Evolutionary conservation across 257 asterid species (phyloP).

Genomic region (Przewalskia tangutica): DNA sequence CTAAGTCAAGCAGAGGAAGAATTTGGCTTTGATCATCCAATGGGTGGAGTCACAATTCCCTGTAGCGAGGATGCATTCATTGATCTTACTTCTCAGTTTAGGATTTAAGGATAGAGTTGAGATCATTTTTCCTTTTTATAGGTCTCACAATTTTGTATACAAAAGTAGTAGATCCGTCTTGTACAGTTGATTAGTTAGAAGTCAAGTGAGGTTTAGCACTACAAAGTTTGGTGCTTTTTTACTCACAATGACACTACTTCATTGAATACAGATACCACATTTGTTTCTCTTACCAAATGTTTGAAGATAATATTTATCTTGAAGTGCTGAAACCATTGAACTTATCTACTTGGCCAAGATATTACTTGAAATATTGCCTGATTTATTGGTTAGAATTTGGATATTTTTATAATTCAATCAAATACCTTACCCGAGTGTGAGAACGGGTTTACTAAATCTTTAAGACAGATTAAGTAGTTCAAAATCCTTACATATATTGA

Average conservation of each 20-base stretch:
- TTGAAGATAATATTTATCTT: background rate
- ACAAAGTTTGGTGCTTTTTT: background rate
- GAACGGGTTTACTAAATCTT: background rate
- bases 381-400: background rate
- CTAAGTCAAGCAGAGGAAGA: constrained; percentile 30
- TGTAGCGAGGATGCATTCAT: constrained; percentile 26
- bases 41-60: constrained; percentile 52
- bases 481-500: too few relatives aligned
- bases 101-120: background rate
- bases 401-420: background rate
- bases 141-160: background rate
- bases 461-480: too few relatives aligned
- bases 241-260: background rate
- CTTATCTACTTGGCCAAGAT: background rate
- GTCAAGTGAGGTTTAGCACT: background rate
- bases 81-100: constrained; percentile 19
- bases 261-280: background rate
- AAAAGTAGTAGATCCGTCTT: background rate
- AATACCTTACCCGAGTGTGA: background rate
- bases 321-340: background rate
- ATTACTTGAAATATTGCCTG: background rate
- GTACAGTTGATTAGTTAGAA: background rate
- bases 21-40: constrained; percentile 38
- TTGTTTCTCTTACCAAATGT: background rate
- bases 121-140: background rate